phyloP scores from a whole-genome alignment of 495 filamentous ascomycete species.

The Friedmanniomyces simplex region DNA sequence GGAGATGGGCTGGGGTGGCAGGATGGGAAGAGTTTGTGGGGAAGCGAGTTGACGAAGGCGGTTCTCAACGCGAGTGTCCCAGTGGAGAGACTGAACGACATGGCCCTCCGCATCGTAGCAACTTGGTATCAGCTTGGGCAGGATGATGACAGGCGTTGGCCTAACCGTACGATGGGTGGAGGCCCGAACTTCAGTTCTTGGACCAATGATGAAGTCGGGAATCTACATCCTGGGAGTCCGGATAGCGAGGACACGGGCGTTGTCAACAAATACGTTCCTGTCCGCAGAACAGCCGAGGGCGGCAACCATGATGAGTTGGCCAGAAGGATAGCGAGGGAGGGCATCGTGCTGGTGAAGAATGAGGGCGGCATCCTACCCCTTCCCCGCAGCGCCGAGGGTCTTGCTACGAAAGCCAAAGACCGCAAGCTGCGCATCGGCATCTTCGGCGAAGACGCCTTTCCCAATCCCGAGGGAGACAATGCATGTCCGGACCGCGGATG shows the following conservation, averaged over 20 bases:
- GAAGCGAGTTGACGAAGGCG: slow-evolving; percentile 61
- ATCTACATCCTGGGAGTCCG: slow-evolving; percentile 51
- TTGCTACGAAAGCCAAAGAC: slow-evolving; percentile 16
- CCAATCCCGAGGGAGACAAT: slow-evolving; percentile 58
- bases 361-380: slow-evolving; percentile 53
- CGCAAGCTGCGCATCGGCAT: slow-evolving; percentile 56
- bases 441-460: slow-evolving; percentile 75
- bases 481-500: slow-evolving; percentile 64
- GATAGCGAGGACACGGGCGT: slow-evolving; percentile 45
- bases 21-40: slow-evolving; percentile 72
- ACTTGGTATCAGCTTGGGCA: slow-evolving; percentile 87
- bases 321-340: slow-evolving; percentile 67
- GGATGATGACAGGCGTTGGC: slow-evolving; percentile 54
- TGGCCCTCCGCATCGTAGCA: slow-evolving; percentile 85
- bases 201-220: slow-evolving; percentile 60
- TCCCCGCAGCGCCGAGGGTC: slow-evolving; percentile 33
- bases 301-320: slow-evolving; percentile 56
- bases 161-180: slow-evolving; percentile 47
- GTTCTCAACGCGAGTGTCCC: slow-evolving; percentile 78
- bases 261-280: slow-evolving; percentile 71
- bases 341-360: slow-evolving; percentile 81
- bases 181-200: slow-evolving; percentile 89
- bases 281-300: slow-evolving; percentile 33
- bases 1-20: slow-evolving; percentile 74
- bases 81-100: slow-evolving; percentile 76